Percentiles rank a stretch among this genome's conserved stretches.
phyloP scores from a whole-genome alignment of 805 yeast species.

The Ogataea philodendri region DNA sequence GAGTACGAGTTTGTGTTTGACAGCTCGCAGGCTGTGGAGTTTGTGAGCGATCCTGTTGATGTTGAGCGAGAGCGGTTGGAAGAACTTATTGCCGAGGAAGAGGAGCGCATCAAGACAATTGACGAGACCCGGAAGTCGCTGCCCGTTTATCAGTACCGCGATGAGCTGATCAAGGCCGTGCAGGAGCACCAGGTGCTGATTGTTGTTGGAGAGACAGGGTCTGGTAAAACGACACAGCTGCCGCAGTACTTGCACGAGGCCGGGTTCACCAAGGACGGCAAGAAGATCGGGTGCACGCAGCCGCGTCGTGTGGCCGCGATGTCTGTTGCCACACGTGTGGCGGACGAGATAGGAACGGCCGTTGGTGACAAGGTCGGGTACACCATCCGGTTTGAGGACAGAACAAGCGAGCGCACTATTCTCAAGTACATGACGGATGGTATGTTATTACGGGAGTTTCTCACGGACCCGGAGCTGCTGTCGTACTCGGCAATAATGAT shows the following conservation, averaged over 20 bases:
- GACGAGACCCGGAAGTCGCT: slow-evolving; percentile 58
- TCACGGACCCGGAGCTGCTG: slow-evolving; percentile 67
- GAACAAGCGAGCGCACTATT: slow-evolving; percentile 58
- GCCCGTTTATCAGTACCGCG: slow-evolving; percentile 70
- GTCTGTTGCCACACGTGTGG: slow-evolving; percentile 86
- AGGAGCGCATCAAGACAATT: slow-evolving; percentile 36
- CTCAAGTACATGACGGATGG: slow-evolving; percentile 96
- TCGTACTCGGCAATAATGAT: slow-evolving; percentile 82
- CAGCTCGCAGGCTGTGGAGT: slow-evolving; percentile 33
- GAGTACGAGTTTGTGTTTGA: slow-evolving; percentile 78
- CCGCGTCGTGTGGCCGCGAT: slow-evolving; percentile 96
- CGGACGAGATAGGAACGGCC: slow-evolving; percentile 79
- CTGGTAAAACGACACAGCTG: slow-evolving; percentile 92
- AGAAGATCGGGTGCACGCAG: slow-evolving; percentile 81
- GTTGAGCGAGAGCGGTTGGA: slow-evolving; percentile 31
- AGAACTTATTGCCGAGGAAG: slow-evolving; percentile 35
- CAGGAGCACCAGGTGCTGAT: slow-evolving; percentile 68
- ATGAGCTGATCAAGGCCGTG: slow-evolving; percentile 59
- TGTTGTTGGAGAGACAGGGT: slow-evolving; percentile 93
- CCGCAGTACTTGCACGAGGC: slow-evolving; percentile 86
- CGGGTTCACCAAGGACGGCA: slow-evolving; percentile 60
- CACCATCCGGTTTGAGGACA: slow-evolving; percentile 82
- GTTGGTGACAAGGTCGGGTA: slow-evolving; percentile 91
- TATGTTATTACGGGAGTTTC: slow-evolving; percentile 82
- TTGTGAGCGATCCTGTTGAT: slow-evolving; percentile 28